Evolutionary conservation across 805 yeast genomes (phyloP).

Genomic region (Sugiyamaella floridensis): DNA sequence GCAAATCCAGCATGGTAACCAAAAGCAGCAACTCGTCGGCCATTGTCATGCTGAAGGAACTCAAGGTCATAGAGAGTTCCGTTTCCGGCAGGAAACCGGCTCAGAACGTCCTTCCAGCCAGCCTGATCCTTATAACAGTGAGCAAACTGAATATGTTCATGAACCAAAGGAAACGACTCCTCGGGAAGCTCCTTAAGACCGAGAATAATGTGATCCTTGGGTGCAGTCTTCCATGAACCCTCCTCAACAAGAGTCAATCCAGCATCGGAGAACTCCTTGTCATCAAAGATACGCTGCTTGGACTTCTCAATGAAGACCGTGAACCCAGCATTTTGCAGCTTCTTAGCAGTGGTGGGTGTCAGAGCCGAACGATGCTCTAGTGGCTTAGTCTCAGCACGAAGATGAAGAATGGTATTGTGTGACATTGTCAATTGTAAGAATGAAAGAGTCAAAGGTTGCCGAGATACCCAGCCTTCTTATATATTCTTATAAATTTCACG

Average conservation of each 20-base stretch:
- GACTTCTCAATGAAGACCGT: constrained; percentile 83
- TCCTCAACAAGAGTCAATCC: constrained; percentile 89
- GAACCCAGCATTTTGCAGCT: constrained; percentile 80
- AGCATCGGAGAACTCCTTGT: constrained; percentile 62
- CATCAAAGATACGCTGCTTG: constrained; percentile 70
- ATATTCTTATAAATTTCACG: neutral
- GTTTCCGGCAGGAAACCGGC: constrained; percentile 84
- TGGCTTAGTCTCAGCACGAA: constrained; percentile 97
- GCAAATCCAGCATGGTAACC: constrained; percentile 99
- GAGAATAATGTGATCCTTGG: constrained; percentile 78
- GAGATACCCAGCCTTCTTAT: too few species aligned
- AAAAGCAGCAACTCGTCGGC: constrained; percentile 98
- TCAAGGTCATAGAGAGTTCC: constrained; percentile 91
- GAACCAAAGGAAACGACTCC: constrained; percentile 81
- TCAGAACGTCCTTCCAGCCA: constrained; percentile 91
- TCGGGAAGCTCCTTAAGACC: constrained; percentile 97
- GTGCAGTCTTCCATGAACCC: constrained; percentile 91
- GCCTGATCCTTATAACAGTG: constrained; percentile 97
- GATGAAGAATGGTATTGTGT: constrained; percentile 56
- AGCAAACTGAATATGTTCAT: constrained; percentile 97
- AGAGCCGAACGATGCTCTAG: constrained; percentile 95
- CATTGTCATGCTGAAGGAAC: constrained; percentile 86
- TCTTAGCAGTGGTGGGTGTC: constrained; percentile 85
- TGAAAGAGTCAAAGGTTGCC: too few species aligned
- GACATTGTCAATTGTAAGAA: neutral